Evolutionary conservation across 192 early-diverging fungal genomes (phyloP), one percentile per base, ranked within the genome.

Genomic region (Cetraspora pellucida): DNA sequence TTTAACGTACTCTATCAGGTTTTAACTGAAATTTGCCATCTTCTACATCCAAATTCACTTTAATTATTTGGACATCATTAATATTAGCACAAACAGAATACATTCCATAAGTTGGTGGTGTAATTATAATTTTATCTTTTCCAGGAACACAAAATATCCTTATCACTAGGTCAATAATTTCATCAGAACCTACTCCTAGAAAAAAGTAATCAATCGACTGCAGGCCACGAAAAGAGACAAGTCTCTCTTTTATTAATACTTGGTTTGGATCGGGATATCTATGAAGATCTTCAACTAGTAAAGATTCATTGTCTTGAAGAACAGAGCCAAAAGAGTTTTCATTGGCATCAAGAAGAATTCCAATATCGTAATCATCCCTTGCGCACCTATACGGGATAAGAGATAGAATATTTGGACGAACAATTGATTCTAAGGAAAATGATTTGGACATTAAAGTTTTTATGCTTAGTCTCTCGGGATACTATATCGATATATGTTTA

Each of bases 21-120:
- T 88, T 68, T 75, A 95, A 81, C 75, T 93, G 90, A 79, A 91
- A 96, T 14, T 74, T 63, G 2, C 87, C 93, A 43, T 81, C 85
- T 19, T 90, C 91, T 7, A 96, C 91, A 68, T 91, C 81, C 75
- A 99, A 82, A 37, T 90, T 91, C 31, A 95, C 94, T 79, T 94
- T 95, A 60, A 95, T 91, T 52, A 98, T 89, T 54, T 81, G 87
- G 0, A 98, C 93, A 87, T 99, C 98, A 81, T 99, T 99, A 80
- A 96, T 91, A 75, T 94, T 90, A 37, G 96, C 96, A 55, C 87
- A 91, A 19, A 97, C 95, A 23, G 88, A 87, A 86, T 99, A 99
- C 98, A 99, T 99, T 64, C 98, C 98, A 82, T 99, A 99, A 28
- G 97, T 98, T 4, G 98, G 98, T 75, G 97, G 97, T 6, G 93